Percentiles rank a stretch among this genome's conserved stretches.
phyloP scores from a whole-genome alignment of 257 asterid genomes.

The Scutellaria minor region DNA sequence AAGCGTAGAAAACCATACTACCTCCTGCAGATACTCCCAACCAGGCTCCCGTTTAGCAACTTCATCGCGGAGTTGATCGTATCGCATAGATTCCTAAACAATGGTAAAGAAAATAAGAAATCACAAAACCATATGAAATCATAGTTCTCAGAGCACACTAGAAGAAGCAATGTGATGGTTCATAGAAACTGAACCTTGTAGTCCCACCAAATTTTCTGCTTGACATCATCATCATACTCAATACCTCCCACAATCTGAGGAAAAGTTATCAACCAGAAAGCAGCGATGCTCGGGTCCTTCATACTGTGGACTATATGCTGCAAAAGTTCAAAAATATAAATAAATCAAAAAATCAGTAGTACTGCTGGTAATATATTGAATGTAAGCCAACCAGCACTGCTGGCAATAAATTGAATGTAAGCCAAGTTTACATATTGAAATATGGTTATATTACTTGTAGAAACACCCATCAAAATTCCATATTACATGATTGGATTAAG shows the following conservation, averaged over 20 bases:
- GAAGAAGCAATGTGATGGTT: constrained; percentile 11
- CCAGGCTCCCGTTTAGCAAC: constrained; percentile 89
- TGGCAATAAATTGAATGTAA: constrained; percentile 13
- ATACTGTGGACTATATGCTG: constrained; percentile 93
- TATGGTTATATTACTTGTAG: background rate
- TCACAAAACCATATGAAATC: constrained; percentile 29
- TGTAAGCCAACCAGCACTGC: constrained; percentile 22
- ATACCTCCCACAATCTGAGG: constrained; percentile 94
- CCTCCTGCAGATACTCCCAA: constrained; percentile 98
- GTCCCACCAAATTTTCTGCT: constrained; percentile 96
- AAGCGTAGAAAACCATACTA: constrained; percentile 37
- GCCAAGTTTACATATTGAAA: constrained; percentile 23
- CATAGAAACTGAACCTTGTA: constrained; percentile 63
- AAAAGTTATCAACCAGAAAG: constrained; percentile 91
- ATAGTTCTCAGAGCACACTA: constrained; percentile 11
- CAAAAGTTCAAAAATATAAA: constrained; percentile 34
- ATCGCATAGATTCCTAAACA: constrained; percentile 81
- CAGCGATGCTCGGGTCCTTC: constrained; percentile 98
- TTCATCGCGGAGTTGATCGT: constrained; percentile 90
- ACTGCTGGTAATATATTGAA: constrained; percentile 1
- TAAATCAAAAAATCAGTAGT: constrained; percentile 37
- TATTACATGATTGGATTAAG: background rate
- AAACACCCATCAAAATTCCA: background rate
- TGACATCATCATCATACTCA: constrained; percentile 86
- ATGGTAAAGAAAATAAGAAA: constrained; percentile 23